These are phyloP conservation scores for Medicago lupulina DNA, from an alignment of 306 rosid species.

Conservation along the genomic window DNA sequence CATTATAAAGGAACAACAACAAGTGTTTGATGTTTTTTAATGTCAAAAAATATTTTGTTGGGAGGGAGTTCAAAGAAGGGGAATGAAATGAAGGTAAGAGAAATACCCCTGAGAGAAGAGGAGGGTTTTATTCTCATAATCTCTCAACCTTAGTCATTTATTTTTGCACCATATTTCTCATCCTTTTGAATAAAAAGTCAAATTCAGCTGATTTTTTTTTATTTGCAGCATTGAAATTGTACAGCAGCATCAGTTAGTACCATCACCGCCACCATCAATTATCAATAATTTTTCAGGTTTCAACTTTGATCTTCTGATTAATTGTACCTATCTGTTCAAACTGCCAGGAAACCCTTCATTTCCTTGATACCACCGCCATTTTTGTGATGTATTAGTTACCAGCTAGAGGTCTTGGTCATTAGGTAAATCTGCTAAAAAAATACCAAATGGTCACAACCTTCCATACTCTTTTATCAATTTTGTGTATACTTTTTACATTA, in stretches of 20 bases:
- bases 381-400: too few relatives aligned
- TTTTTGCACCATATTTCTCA: constrained; percentile 11
- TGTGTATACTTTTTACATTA: too few relatives aligned
- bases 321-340: not conserved
- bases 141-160: constrained; percentile 9
- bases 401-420: too few relatives aligned
- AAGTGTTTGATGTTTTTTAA: not conserved
- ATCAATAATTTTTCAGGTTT: not conserved
- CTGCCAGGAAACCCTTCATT: constrained; percentile 21
- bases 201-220: constrained; percentile 1
- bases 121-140: constrained; percentile 8
- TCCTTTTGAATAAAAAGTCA: constrained; percentile 3
- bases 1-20: not conserved
- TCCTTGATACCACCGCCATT: constrained; percentile 24
- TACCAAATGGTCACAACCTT: too few relatives aligned
- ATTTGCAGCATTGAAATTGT: constrained; percentile 31
- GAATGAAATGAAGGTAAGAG: constrained; percentile 21
- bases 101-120: not conserved
- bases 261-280: constrained; percentile 20
- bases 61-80: not conserved
- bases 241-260: not conserved
- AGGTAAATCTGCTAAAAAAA: too few relatives aligned
- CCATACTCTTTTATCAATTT: too few relatives aligned
- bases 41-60: not conserved
- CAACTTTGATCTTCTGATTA: constrained; percentile 11